Evolutionary conservation across 495 filamentous ascomycete genomes (phyloP).

Genomic region (Aspergillus sclerotiicarbonarius): DNA sequence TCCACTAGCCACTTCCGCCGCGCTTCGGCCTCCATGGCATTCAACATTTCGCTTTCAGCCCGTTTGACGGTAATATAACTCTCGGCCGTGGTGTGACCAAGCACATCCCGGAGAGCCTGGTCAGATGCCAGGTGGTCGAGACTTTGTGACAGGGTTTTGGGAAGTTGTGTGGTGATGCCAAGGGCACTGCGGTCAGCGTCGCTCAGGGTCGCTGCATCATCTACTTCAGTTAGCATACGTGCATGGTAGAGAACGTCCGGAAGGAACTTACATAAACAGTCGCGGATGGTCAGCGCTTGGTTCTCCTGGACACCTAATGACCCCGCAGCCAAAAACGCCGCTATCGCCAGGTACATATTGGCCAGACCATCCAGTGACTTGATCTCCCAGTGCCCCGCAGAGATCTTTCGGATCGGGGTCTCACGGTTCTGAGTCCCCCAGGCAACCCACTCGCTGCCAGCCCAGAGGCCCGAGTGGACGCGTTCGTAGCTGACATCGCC

Average conservation of each 20-base stretch:
- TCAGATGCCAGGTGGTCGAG: constrained; percentile 24
- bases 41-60: constrained; percentile 46
- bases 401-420: constrained; percentile 42
- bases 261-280: constrained; percentile 49
- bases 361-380: constrained; percentile 41
- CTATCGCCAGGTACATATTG: constrained; percentile 47
- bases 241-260: neutral
- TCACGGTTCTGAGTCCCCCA: constrained; percentile 49
- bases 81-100: constrained; percentile 55
- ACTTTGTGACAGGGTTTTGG: constrained; percentile 35
- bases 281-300: constrained; percentile 46
- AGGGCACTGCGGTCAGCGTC: constrained; percentile 22
- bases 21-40: constrained; percentile 49
- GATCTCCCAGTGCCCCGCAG: constrained; percentile 39
- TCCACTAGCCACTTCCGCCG: constrained; percentile 61
- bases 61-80: constrained; percentile 61
- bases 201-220: constrained; percentile 33
- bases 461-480: constrained; percentile 54
- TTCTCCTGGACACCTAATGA: constrained; percentile 53
- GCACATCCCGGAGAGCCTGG: constrained; percentile 25
- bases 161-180: constrained; percentile 41
- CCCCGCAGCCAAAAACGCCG: constrained; percentile 66
- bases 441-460: constrained; percentile 42
- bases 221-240: constrained; percentile 12
- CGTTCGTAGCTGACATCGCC: constrained; percentile 43